These are phyloP conservation scores for Eragrostis tef DNA, from an alignment of 202 grass and related monocot species.

Conservation along the genomic window DNA sequence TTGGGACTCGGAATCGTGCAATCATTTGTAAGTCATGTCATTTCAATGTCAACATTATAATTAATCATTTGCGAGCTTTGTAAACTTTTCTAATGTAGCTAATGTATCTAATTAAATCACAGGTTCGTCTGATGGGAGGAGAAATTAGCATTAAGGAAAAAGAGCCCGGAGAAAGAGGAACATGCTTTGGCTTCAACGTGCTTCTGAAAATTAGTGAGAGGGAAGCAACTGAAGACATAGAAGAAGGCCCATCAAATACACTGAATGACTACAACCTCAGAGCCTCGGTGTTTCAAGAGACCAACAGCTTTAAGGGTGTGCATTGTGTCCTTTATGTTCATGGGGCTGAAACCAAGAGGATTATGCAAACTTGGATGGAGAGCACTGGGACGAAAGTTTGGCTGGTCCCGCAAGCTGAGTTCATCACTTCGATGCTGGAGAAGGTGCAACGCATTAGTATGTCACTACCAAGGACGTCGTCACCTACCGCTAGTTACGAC, in stretches of 20 bases:
- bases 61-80: neutral
- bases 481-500: neutral
- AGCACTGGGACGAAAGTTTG: conserved; percentile 65
- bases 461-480: conserved; percentile 19
- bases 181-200: conserved; percentile 82
- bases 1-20: conserved; percentile 92
- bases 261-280: neutral
- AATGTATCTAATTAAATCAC: neutral
- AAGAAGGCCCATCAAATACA: conserved; percentile 23
- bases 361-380: conserved; percentile 75
- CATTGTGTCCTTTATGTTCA: conserved; percentile 65
- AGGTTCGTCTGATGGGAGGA: conserved; percentile 91
- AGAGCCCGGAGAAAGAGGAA: conserved; percentile 57
- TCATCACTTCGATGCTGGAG: conserved; percentile 46
- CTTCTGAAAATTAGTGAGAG: conserved; percentile 54
- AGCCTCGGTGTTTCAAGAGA: conserved; percentile 45
- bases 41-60: no score
- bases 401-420: conserved; percentile 41
- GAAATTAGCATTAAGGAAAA: conserved; percentile 82
- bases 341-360: conserved; percentile 63
- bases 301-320: conserved; percentile 49
- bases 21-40: conserved; percentile 57
- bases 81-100: neutral
- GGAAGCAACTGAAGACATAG: conserved; percentile 17
- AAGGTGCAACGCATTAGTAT: conserved; percentile 25